These are phyloP conservation scores for Xylariaceae sp. DNA, from an alignment of 2,329 filamentous ascomycete species.

Conservation along the genomic window DNA sequence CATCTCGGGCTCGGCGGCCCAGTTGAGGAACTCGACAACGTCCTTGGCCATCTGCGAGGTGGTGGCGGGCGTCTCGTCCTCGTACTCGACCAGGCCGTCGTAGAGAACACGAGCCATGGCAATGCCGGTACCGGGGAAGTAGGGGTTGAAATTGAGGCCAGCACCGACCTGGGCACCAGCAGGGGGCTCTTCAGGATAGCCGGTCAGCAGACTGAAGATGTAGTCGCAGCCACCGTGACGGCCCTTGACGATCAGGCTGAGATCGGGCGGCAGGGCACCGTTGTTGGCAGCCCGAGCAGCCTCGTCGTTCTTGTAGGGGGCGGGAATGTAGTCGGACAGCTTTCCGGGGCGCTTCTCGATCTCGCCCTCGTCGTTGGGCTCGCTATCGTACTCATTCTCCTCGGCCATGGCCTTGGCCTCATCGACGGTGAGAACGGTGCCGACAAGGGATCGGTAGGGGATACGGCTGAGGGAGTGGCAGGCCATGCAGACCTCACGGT, in stretches of 20 bases:
- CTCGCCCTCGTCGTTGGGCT: constrained; percentile 96
- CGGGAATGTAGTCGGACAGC: constrained; percentile 92
- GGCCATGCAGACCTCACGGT: constrained; percentile 94
- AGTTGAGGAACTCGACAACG: constrained; percentile 98
- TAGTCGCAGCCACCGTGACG: constrained; percentile 98
- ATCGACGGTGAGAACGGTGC: constrained; percentile 88
- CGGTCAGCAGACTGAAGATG: constrained; percentile 94
- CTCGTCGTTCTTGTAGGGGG: constrained; percentile 98
- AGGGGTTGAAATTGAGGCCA: constrained; percentile 99
- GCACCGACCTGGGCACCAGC: constrained; percentile 80
- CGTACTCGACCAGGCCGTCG: constrained; percentile 96
- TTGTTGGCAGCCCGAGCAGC: constrained; percentile 97
- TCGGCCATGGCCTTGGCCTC: constrained; percentile 97
- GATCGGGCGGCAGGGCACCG: constrained; percentile 93
- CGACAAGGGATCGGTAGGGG: constrained; percentile 88
- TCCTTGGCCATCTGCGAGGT: constrained; percentile 99
- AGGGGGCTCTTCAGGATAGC: constrained; percentile 94
- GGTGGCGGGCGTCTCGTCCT: constrained; percentile 89
- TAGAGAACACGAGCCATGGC: constrained; percentile 98
- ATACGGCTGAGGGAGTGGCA: constrained; percentile 96
- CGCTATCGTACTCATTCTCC: constrained; percentile 96
- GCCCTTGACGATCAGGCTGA: constrained; percentile 95
- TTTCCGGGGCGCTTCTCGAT: constrained; percentile 99
- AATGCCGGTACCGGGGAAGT: constrained; percentile 98
- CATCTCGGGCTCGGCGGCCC: constrained; percentile 98